These are phyloP conservation scores for Suillus discolor DNA, from an alignment of 768 basidiomycete genomes.

Conservation along the genomic window DNA sequence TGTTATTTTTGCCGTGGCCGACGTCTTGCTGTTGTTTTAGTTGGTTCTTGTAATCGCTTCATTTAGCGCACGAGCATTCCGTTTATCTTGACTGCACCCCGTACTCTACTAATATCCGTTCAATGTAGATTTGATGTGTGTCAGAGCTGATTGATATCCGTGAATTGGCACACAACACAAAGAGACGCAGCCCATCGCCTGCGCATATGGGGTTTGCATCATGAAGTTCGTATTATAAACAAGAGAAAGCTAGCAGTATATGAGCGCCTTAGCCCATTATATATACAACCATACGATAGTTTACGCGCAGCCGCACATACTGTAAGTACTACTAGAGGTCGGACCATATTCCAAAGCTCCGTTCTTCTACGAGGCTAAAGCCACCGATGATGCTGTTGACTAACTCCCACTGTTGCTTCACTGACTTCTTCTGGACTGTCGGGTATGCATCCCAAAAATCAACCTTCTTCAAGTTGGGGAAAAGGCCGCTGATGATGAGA, in stretches of 20 bases:
- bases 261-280: not conserved
- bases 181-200: not conserved
- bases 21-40: not conserved
- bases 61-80: not conserved
- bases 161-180: not conserved
- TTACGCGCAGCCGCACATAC: not conserved
- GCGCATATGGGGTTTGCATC: not conserved
- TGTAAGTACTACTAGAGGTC: too few species aligned
- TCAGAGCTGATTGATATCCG: not conserved
- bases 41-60: conserved; percentile 2
- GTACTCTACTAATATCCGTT: conserved; percentile 3
- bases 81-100: conserved; percentile 3
- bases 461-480: conserved; percentile 20
- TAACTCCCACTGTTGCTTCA: not conserved
- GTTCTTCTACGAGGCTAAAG: not conserved
- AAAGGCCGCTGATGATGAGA: conserved; percentile 16
- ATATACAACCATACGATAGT: not conserved
- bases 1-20: not conserved
- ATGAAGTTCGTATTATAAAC: not conserved
- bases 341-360: not conserved
- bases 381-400: not conserved
- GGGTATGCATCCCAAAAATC: conserved; percentile 23
- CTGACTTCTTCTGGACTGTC: not conserved
- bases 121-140: conserved; percentile 4
- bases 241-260: not conserved